Evolutionary conservation across 805 yeast species (phyloP), one percentile per base, ranked within the genome.

Genomic region (Candida maesae): DNA sequence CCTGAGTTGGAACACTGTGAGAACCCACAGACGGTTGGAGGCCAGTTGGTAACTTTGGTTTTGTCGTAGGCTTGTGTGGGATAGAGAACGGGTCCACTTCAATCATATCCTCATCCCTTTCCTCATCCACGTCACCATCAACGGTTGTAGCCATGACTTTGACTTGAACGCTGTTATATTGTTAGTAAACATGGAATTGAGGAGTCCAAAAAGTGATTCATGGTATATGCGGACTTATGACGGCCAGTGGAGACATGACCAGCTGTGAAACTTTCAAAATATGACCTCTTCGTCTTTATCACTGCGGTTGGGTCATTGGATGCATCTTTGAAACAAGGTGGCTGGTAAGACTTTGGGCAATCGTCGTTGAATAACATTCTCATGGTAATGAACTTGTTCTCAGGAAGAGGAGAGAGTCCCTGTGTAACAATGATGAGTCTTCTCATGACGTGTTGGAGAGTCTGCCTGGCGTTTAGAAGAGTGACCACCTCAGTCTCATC

Each of bases 401-500:
- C 56, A 1, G 83, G 82, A 19, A 77, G 51, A 1, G 74, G 70
- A 14, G 74, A 71, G n/a, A 78, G 59, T 0, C 71, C 62, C 53
- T 79, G 84, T 0, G 82, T 75, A 5, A 72, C 55, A 1, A 76
- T 62, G 16, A 79, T 73, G 38, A 79, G 68, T 38, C 75, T 61
- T 51, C 68, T 69, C 65, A 79, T 67, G 35, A 78, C 49, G 38
- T 68, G 72, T 44, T 74, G 77, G 3, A 74, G 63, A 46, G 67
- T 64, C 42, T 63, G 64, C 47, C 77, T 65, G 9, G 74, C 67
- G 23, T 65, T 63, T 18, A 64, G 50, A 21, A 63, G 49, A 5
- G 38, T 44, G 30, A 45, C 46, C 2, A 42, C 13, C 33, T 45
- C 38, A 45, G 44, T 6, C 39, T 15, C 11, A 15, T 50, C 34